Conservation (phyloP, 2,329 filamentous ascomycete genomes). For the Blumeria hordei region DNA sequence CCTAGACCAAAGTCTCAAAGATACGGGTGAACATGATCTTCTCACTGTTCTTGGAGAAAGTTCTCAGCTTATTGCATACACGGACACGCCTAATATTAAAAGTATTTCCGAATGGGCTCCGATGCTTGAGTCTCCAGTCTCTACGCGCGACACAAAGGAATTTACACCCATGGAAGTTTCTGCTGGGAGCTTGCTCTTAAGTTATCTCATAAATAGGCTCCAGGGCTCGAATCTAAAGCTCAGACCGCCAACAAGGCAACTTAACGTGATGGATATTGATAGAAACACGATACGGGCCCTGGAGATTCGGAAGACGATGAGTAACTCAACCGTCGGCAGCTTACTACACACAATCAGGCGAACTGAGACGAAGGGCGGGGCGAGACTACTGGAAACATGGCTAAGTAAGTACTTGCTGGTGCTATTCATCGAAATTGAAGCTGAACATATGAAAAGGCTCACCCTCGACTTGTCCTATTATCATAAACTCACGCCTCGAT, state of each 20-base stretch:
- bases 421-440: neutral
- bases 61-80: constrained; percentile 52
- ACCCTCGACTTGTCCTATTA: constrained; percentile 63
- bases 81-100: constrained; percentile 20
- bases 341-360: constrained; percentile 70
- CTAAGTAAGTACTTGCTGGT: constrained; percentile 28
- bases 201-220: constrained; percentile 61
- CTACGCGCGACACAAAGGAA: constrained; percentile 22
- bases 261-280: constrained; percentile 74
- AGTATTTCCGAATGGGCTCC: constrained; percentile 34
- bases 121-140: constrained; percentile 53
- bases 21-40: constrained; percentile 33
- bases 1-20: constrained; percentile 38
- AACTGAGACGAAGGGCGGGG: constrained; percentile 79
- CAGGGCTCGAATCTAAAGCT: constrained; percentile 59
- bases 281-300: constrained; percentile 74
- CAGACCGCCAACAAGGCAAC: constrained; percentile 55
- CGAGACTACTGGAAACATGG: constrained; percentile 61
- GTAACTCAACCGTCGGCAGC: constrained; percentile 61
- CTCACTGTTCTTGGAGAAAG: constrained; percentile 47
- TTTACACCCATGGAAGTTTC: constrained; percentile 48
- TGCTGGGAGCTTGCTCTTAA: constrained; percentile 59
- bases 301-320: constrained; percentile 68
- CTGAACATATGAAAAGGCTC: constrained; percentile 24
- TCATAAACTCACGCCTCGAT: constrained; percentile 60